phyloP scores from a whole-genome alignment of 2,329 filamentous ascomycete genomes.

The Echinosphaeria canescens region DNA sequence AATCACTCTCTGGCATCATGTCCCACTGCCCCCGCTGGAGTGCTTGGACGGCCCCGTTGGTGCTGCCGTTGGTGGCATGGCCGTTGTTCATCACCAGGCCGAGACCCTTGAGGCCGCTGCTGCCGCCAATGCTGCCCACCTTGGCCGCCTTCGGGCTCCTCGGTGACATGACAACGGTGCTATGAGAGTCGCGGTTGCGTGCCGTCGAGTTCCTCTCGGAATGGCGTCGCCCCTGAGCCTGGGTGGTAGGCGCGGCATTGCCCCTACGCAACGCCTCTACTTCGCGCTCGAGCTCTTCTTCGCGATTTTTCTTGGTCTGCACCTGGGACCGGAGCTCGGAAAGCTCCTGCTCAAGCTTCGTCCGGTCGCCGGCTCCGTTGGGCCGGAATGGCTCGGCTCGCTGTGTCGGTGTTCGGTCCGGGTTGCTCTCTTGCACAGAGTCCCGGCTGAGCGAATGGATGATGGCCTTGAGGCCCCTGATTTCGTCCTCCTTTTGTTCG shows the following conservation, averaged over 20 bases:
- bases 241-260: constrained; percentile 25
- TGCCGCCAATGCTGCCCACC: no score
- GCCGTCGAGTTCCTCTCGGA: no score
- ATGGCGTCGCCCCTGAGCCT: constrained; percentile 22
- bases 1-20: constrained; percentile 49
- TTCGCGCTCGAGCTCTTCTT: constrained; percentile 75
- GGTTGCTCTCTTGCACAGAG: constrained; percentile 23
- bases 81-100: not conserved
- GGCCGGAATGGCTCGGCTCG: constrained; percentile 14
- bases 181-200: constrained; percentile 31
- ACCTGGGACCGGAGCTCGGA: constrained; percentile 53
- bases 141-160: constrained; percentile 25
- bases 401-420: constrained; percentile 12
- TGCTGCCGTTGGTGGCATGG: not conserved
- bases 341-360: constrained; percentile 63
- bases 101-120: constrained; percentile 9
- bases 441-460: constrained; percentile 87
- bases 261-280: constrained; percentile 42
- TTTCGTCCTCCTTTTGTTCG: constrained; percentile 92
- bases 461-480: constrained; percentile 89
- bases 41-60: no score
- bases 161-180: constrained; percentile 37
- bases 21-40: constrained; percentile 33
- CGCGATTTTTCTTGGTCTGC: constrained; percentile 49
- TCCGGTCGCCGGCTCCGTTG: constrained; percentile 28